phyloP scores from a whole-genome alignment of 257 asterid genomes.

The Ophiorrhiza pumila region DNA sequence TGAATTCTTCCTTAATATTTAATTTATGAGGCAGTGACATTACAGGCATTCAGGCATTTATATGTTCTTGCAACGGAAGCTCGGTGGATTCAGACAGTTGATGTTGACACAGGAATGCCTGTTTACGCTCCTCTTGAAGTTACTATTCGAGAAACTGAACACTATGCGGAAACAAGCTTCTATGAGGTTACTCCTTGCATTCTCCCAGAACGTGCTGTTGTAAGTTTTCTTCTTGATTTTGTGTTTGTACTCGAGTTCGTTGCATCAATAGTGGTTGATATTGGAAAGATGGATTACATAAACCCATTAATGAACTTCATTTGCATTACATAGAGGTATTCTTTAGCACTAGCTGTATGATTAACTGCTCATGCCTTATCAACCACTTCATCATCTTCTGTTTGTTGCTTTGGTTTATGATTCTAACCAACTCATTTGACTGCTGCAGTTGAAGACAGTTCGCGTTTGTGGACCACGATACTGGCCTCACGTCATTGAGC shows the following conservation, averaged over 20 bases:
- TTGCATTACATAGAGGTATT: background rate
- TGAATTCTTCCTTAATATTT: background rate
- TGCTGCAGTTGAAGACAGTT: constrained; percentile 77
- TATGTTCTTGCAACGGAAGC: constrained; percentile 98
- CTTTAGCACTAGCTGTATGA: background rate
- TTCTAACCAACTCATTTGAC: constrained; percentile 10
- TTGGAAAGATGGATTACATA: background rate
- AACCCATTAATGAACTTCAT: background rate
- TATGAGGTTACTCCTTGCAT: constrained; percentile 93
- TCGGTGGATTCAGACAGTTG: constrained; percentile 97
- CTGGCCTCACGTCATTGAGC: constrained; percentile 92
- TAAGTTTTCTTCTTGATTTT: constrained; percentile 38
- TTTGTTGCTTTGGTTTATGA: background rate
- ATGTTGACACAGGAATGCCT: constrained; percentile 91
- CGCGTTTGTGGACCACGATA: constrained; percentile 99
- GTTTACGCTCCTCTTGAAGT: constrained; percentile 92
- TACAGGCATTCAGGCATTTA: constrained; percentile 95
- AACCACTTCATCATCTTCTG: background rate
- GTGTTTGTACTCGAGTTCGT: background rate
- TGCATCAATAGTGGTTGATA: background rate
- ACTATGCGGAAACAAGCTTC: constrained; percentile 82
- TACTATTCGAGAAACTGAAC: constrained; percentile 73
- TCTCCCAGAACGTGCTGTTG: constrained; percentile 94
- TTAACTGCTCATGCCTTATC: background rate
- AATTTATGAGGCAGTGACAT: constrained; percentile 5